These are phyloP conservation scores for Fusarium floridanum DNA, from an alignment of 2,329 filamentous ascomycete genomes.

Conservation along the genomic window DNA sequence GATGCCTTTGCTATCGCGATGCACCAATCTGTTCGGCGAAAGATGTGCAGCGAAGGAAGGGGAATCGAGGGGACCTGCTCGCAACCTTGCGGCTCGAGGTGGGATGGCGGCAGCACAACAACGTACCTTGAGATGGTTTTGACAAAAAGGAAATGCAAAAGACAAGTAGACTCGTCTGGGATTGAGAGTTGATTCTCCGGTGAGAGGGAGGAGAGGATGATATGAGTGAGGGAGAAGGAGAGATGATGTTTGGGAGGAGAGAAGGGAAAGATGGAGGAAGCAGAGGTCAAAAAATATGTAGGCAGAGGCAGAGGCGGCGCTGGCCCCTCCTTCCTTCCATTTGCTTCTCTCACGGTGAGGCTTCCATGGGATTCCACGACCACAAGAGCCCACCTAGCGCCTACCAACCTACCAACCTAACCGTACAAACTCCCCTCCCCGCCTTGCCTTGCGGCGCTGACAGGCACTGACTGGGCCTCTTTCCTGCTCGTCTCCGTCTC, in stretches of 20 bases:
- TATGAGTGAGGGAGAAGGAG: conserved; percentile 34
- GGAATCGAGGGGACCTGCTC: conserved; percentile 1
- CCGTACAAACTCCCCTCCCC: conserved; percentile 21
- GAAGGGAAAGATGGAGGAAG: conserved; percentile 42
- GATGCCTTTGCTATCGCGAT: conserved; percentile 5
- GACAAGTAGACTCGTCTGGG: conserved; percentile 43
- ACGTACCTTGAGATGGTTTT: conserved; percentile 46
- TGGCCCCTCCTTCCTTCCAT: conserved; percentile 47
- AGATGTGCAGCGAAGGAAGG: not conserved
- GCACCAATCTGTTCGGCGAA: not conserved
- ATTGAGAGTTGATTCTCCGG: conserved; percentile 41
- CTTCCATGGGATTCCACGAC: conserved; percentile 63
- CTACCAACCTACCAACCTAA: conserved; percentile 2
- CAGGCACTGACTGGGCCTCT: not conserved
- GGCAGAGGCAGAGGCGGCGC: conserved; percentile 30
- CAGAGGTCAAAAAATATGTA: conserved; percentile 52
- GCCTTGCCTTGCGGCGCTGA: conserved; percentile 10
- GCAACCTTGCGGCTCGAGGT: conserved; percentile 21
- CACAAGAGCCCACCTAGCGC: conserved; percentile 43
- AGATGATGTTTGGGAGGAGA: conserved; percentile 41
- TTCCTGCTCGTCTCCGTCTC: conserved; percentile 2
- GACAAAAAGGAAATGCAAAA: conserved; percentile 42
- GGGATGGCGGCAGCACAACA: not conserved
- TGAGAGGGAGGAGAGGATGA: conserved; percentile 35
- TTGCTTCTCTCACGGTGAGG: conserved; percentile 50